Evolutionary conservation across 2,329 filamentous ascomycete genomes (phyloP).

Genomic region (Diplodia sapinea): DNA sequence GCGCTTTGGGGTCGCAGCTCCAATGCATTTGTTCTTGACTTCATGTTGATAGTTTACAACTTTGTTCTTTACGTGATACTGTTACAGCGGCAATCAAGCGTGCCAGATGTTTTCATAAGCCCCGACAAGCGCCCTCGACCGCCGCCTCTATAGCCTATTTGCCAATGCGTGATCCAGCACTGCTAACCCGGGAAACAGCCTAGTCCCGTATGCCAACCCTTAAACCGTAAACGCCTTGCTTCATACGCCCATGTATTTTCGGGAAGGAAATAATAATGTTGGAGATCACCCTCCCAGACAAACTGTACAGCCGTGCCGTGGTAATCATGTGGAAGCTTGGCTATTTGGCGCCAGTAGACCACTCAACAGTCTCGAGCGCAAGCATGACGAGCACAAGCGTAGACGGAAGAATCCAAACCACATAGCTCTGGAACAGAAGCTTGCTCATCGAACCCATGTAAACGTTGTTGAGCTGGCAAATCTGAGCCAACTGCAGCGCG

Average conservation of each 20-base stretch:
- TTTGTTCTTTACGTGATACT: neutral
- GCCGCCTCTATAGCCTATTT: neutral
- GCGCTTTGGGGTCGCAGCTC: neutral
- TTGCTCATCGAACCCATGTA: conserved; percentile 94
- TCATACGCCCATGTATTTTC: neutral
- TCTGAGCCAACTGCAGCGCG: conserved; percentile 93
- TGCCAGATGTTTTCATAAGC: neutral
- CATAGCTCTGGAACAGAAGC: conserved; percentile 93
- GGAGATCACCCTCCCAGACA: neutral
- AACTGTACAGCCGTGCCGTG: neutral
- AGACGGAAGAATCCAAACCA: conserved; percentile 95
- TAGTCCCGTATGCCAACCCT: neutral
- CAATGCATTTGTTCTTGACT: neutral
- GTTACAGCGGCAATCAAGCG: conserved; percentile 4
- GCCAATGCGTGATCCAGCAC: conserved; percentile 25
- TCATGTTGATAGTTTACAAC: neutral
- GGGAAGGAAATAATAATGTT: neutral
- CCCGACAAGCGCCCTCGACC: neutral
- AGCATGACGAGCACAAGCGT: conserved; percentile 89
- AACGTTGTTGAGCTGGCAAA: conserved; percentile 97
- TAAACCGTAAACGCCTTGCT: conserved; percentile 16
- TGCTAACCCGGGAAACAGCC: neutral
- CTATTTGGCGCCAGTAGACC: conserved; percentile 52
- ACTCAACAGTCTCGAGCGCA: conserved; percentile 90
- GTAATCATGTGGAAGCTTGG: neutral